Evolutionary conservation across 1,139 yeast species (phyloP).

Genomic region (Yamadazyma pseudoaaseri): DNA sequence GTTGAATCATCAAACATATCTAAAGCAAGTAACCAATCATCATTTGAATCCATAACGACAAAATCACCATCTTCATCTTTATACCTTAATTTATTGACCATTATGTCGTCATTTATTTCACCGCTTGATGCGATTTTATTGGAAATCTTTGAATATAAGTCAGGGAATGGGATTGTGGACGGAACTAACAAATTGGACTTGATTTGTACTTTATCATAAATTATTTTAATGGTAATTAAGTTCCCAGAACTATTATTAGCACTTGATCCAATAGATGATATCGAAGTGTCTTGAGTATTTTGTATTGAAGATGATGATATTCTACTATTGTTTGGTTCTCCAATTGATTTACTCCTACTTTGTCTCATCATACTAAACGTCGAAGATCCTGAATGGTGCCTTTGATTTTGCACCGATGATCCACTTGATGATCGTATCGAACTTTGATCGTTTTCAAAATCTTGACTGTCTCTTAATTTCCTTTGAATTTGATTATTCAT

Average conservation of each 20-base stretch:
- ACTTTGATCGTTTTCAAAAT: conserved; percentile 19
- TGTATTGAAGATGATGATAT: conserved; percentile 17
- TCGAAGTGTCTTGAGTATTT: conserved; percentile 19
- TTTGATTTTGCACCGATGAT: conserved; percentile 31
- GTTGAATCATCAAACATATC: conserved; percentile 50
- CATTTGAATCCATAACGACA: conserved; percentile 82
- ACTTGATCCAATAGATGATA: conserved; percentile 16
- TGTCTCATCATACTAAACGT: conserved; percentile 48
- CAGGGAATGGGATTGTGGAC: conserved; percentile 42
- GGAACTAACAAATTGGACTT: conserved; percentile 40
- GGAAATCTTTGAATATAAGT: conserved; percentile 44
- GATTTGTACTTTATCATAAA: conserved; percentile 45
- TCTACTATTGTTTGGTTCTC: conserved; percentile 18
- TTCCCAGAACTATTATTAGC: conserved; percentile 9
- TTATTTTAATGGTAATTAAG: conserved; percentile 40
- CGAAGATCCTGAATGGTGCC: conserved; percentile 47
- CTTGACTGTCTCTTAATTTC: conserved; percentile 40
- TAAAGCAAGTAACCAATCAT: conserved; percentile 61
- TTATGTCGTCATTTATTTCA: conserved; percentile 32
- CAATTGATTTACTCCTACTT: conserved; percentile 25
- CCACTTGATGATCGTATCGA: conserved; percentile 32
- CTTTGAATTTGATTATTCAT: conserved; percentile 42
- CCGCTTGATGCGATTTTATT: conserved; percentile 32
- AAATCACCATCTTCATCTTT: conserved; percentile 96
- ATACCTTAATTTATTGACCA: conserved; percentile 62